Evolutionary conservation across 805 yeast genomes (phyloP), one percentile per base, ranked within the genome.

Genomic region (Candida succiphila): DNA sequence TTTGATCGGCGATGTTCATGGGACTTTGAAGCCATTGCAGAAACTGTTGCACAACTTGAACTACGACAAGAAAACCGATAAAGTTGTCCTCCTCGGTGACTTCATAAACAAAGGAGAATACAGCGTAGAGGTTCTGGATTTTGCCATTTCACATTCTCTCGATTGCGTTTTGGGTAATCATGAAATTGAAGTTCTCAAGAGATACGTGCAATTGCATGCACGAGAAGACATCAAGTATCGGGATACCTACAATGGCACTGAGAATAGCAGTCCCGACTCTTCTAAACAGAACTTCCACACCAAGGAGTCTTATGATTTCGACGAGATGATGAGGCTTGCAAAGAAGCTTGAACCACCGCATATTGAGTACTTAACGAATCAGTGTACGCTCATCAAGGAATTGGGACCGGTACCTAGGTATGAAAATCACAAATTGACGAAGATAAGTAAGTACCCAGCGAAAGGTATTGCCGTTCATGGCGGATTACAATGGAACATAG

Each of bases 91-190:
- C 17, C 55, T 87, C 16, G 97, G 97, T 4, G 96, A 88, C 50
- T 84, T 87, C 52, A 63, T 84, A 14, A 67, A 86, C 32, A 89
- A 88, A 51, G 97, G 97, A 1, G 78, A 82, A 5, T 75, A 81
- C 37, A 81, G 94, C 1, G 40, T 71, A 12, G 71, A 69, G 26
- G 86, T 86, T 3, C 51, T 87, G 9, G 78, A 86, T 38, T 78
- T 56, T 46, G 77, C 83, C 15, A 63, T 78, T 23, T 60, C 72
- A 17, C 51, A 75, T 43, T 60, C 70, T 13, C 69, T 83, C 13
- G 75, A 72, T 34, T 87, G 95, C 50, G 74, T 88, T 3, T 60
- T 92, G 37, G 96, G 97, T 0, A 88, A 88, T 60, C 96, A 89
- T 54, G 97, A 88, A 55, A 65, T 78, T 39, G 77, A 75, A 39